Evolutionary conservation across 1,284 basidiomycete genomes (phyloP), one percentile per base, ranked within the genome.

Genomic region (Ganoderma multipileum): DNA sequence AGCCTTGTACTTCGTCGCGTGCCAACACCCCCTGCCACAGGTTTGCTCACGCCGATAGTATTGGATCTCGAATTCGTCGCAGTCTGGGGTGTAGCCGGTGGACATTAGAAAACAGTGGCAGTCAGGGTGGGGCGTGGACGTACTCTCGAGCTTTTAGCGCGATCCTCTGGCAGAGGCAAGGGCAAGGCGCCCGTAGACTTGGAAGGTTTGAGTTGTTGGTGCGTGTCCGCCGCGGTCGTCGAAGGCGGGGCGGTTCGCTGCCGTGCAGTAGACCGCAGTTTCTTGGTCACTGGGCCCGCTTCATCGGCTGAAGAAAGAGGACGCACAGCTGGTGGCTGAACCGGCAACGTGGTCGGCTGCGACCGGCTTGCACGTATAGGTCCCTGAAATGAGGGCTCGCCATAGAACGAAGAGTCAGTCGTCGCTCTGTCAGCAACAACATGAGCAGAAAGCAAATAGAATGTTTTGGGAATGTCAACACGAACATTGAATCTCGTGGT

Each of bases 21-120:
- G 16, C 63, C 88, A n/a, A 65, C 72, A 2, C 70, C 68, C 79
- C 81, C 71, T 81, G 72, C 74, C 71, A 85, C 86, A 67, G 77
- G 84, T 80, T 90, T 91, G 72, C 84, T 84, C 69, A 71, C 67
- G 18, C 79, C 78, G 57, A 73, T 74, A 38, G 79, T 78, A 73
- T 74, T 74, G 63, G 82, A 83, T 81, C 86, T 87, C 9, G 88
- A 84, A 79, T 87, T 84, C 79, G 86, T 82, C 73, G 79, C 71
- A 79, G 85, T 83, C 91, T 92, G 89, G 81, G 87, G 85, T 87
- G 84, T 86, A 86, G 88, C 88, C 85, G 86, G 86, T 80, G 87
- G 85, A 83, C 87, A 90, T 91, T 90, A 92, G 90, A 91, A 90
- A 84, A 90, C 91, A 90, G 89, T 84, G 87, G 89, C 87, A 82